Base-by-base conservation (phyloP, 2,329 filamentous ascomycete genomes). In the Colletotrichum tropicale region DNA sequence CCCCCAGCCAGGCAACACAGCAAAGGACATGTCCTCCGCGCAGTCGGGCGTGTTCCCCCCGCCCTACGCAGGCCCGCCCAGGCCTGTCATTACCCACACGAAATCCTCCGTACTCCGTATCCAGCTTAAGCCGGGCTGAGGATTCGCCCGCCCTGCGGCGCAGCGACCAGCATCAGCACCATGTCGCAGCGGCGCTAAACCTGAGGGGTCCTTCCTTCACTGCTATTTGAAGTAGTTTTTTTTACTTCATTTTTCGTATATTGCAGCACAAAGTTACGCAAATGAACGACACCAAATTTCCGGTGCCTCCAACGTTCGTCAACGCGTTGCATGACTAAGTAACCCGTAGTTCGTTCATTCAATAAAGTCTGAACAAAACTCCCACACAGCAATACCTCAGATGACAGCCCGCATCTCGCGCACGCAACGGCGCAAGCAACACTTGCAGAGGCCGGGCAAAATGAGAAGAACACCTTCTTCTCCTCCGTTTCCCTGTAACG, bases 1-100 rank as follows among this genome's bases (percentile, higher is more conserved):
- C 30, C 9, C 48, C 32, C 48, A 13, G 34, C 21, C 55, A 36
- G 30, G 18, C 43, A 52, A 52, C 43, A 21, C n/a, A 52, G 18
- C n/a, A 13, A 12, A 2, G 38, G 18, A 43, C 38, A 43, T 43
- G 38, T 43, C 38, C 30, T 24, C 71, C 34, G 36, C 67, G 65
- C 32, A 67, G 55, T 38, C 72, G 72, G 68, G 72, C 72, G 72
- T 32, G 16, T 62, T 26, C n/a, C 26, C 26, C 38, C 68, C 70
- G 32, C 66, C 61, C 62, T 34, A 15, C 28, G 55, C 55, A 18
- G 15, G 55, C 55, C 43, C 26, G 55, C 55, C 55, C 55, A 58
- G 55, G 64, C 38, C 26, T 62, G 16, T 36, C 64, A 66, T 28
- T 58, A 18, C 26, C 26, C 55, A 52, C 43, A n/a, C 24, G 21